A percentile compares a stretch with the other conserved stretches of the same genome.
Conservation (phyloP, 2,329 filamentous ascomycete species). For the Curvularia verruculosa region DNA sequence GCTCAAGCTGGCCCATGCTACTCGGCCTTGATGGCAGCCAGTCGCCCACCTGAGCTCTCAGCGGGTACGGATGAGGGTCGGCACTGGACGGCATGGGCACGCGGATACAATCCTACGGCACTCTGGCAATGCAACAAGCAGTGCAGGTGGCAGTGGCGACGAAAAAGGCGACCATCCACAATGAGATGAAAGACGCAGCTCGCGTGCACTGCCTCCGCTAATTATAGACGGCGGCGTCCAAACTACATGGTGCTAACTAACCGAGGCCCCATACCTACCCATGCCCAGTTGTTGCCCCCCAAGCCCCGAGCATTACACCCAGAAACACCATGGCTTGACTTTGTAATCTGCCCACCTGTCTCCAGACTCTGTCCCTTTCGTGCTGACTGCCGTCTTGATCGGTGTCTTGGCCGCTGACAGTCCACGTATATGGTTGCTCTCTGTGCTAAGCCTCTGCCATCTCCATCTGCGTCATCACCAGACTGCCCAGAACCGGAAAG, state of each 20-base stretch:
- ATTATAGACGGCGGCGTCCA: conserved; percentile 29
- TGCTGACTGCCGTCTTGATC: background rate
- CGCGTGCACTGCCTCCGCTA: conserved; percentile 40
- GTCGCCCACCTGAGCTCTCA: conserved; percentile 26
- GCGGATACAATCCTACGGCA: conserved; percentile 6
- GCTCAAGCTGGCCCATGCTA: conserved; percentile 18
- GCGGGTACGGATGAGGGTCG: background rate
- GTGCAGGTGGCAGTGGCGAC: conserved; percentile 28
- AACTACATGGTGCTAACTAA: conserved; percentile 13
- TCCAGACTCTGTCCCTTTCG: background rate
- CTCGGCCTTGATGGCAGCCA: conserved; percentile 20
- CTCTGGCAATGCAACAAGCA: conserved; percentile 12
- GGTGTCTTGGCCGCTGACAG: background rate
- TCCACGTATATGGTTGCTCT: background rate
- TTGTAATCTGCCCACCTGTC: background rate
- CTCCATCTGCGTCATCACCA: background rate
- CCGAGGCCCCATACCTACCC: conserved; percentile 17
- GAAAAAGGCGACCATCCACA: conserved; percentile 25
- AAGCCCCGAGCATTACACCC: conserved; percentile 5
- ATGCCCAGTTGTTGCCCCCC: conserved; percentile 13
- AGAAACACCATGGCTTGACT: conserved; percentile 1
- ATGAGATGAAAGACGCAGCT: conserved; percentile 20
- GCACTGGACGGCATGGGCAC: conserved; percentile 6
- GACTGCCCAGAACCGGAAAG: background rate
- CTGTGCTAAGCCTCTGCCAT: background rate